A percentile compares a stretch with the other conserved stretches of the same genome.
Conservation (phyloP, 768 basidiomycete genomes). For the Grammothele lineata region DNA sequence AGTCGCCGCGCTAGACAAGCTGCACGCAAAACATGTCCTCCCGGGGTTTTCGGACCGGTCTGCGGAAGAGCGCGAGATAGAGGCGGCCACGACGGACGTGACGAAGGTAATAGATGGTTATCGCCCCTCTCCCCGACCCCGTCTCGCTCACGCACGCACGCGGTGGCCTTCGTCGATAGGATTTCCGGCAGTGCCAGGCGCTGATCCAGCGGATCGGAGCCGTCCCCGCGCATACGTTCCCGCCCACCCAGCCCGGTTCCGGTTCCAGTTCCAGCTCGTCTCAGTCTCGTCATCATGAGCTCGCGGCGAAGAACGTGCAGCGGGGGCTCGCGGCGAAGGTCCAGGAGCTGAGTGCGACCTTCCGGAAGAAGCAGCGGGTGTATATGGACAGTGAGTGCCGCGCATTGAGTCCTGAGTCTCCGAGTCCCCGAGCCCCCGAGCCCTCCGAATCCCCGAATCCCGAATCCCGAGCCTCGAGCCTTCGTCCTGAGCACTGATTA, state of each 20-base stretch:
- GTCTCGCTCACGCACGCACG: constrained; percentile 6
- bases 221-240: constrained; percentile 57
- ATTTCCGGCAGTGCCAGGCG: constrained; percentile 37
- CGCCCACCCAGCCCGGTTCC: constrained; percentile 41
- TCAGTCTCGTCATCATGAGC: constrained; percentile 44
- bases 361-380: constrained; percentile 96
- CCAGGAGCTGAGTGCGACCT: constrained; percentile 86
- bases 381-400: constrained; percentile 91
- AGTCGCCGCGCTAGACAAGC: constrained; percentile 90
- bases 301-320: constrained; percentile 91
- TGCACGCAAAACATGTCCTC: constrained; percentile 93
- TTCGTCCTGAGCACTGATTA: too few relatives aligned
- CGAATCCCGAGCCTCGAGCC: too few relatives aligned
- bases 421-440: too few relatives aligned
- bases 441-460: too few relatives aligned
- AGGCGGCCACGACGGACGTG: constrained; percentile 78
- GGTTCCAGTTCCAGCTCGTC: too few relatives aligned
- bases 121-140: background rate
- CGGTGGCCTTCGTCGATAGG: constrained; percentile 21
- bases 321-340: constrained; percentile 93
- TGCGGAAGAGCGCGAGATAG: constrained; percentile 92
- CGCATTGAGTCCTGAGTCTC: too few relatives aligned
- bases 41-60: constrained; percentile 96
- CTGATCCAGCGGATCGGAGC: constrained; percentile 76
- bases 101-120: constrained; percentile 57